A percentile compares a stretch with the other conserved stretches of the same genome.
Conservation (phyloP, 352 stramenopile species). For the Peronospora farinosa region DNA sequence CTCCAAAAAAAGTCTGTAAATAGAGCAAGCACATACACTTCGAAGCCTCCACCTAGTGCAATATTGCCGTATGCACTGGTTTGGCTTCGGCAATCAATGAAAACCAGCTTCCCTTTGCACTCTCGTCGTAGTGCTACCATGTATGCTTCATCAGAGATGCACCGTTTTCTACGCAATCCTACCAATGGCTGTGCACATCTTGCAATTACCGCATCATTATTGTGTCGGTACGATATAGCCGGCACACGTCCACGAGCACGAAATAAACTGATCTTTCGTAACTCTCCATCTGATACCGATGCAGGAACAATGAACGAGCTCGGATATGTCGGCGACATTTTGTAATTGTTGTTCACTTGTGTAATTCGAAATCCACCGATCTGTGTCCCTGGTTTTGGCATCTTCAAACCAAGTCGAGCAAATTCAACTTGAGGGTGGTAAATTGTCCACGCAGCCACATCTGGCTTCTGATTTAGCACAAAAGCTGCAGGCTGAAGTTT, state of each 20-base stretch:
- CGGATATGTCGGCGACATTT: slow-evolving; percentile 79
- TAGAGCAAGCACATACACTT: slow-evolving; percentile 52
- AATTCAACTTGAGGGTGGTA: slow-evolving; percentile 62
- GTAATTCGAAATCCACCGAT: slow-evolving; percentile 61
- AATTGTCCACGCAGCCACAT: slow-evolving; percentile 46
- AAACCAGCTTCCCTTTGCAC: slow-evolving; percentile 52
- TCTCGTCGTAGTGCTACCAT: slow-evolving; percentile 54
- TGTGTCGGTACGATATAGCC: slow-evolving; percentile 86
- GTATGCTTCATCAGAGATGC: slow-evolving; percentile 85
- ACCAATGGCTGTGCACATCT: slow-evolving; percentile 92
- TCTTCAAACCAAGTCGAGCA: slow-evolving; percentile 45
- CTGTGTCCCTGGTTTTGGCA: slow-evolving; percentile 29
- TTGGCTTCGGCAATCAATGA: slow-evolving; percentile 83
- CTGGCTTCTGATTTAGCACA: slow-evolving; percentile 31
- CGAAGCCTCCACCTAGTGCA: slow-evolving; percentile 71
- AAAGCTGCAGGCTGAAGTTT: slow-evolving; percentile 55
- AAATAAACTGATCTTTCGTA: slow-evolving; percentile 86
- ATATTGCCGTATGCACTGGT: slow-evolving; percentile 83
- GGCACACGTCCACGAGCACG: slow-evolving; percentile 89
- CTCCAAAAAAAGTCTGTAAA: background rate
- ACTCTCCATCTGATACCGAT: slow-evolving; percentile 86
- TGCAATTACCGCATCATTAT: slow-evolving; percentile 89
- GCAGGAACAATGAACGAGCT: slow-evolving; percentile 86
- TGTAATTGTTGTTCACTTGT: slow-evolving; percentile 69
- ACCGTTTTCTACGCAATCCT: slow-evolving; percentile 90